phyloP scores from a whole-genome alignment of 2,329 filamentous ascomycete species.

The Talaromyces sp. region DNA sequence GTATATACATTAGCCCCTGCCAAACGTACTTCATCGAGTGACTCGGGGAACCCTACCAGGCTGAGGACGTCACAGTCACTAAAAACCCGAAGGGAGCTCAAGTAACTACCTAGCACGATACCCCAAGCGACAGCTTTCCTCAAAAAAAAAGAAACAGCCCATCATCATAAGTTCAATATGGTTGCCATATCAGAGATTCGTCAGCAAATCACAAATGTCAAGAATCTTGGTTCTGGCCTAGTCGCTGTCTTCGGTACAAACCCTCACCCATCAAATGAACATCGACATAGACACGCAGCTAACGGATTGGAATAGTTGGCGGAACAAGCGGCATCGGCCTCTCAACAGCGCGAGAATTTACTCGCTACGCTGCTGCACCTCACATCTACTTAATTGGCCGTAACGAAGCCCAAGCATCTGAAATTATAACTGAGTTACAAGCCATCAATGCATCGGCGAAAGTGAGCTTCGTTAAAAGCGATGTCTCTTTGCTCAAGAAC shows the following conservation, averaged over 20 bases:
- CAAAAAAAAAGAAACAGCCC: neutral
- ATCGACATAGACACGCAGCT: neutral
- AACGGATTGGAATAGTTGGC: conserved; percentile 33
- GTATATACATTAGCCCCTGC: no score
- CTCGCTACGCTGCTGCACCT: conserved; percentile 39
- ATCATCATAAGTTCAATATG: conserved; percentile 3
- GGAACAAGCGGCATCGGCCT: conserved; percentile 56
- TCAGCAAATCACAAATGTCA: conserved; percentile 14
- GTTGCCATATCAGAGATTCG: conserved; percentile 17
- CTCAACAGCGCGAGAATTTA: conserved; percentile 47
- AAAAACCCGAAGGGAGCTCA: neutral
- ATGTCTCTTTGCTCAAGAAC: conserved; percentile 50
- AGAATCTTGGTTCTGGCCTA: conserved; percentile 18
- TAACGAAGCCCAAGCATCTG: conserved; percentile 31
- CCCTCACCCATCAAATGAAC: neutral
- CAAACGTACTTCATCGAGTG: neutral
- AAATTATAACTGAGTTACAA: conserved; percentile 43
- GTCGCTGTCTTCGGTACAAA: conserved; percentile 19
- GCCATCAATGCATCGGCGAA: conserved; percentile 43
- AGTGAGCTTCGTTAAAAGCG: conserved; percentile 48
- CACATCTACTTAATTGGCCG: conserved; percentile 54
- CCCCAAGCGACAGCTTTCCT: neutral
- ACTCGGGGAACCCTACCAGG: neutral
- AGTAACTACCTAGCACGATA: neutral
- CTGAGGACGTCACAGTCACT: neutral